phyloP scores from a whole-genome alignment of 2,329 filamentous ascomycete genomes.

The Stagonosporopsis rhizophila region DNA sequence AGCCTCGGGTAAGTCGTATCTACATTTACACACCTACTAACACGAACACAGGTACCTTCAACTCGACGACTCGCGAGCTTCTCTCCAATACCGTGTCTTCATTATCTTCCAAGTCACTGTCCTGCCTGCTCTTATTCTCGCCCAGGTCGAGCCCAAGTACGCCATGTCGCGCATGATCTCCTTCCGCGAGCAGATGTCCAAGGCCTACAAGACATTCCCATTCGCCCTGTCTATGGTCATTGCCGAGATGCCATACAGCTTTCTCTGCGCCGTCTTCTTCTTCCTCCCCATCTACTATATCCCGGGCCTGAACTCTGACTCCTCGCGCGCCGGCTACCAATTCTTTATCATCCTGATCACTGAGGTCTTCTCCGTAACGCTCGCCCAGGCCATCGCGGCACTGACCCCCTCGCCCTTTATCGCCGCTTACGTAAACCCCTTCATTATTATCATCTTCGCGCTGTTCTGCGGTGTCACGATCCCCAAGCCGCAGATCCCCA shows the following conservation, averaged over 20 bases:
- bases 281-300: conserved; percentile 87
- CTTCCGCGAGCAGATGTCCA: conserved; percentile 84
- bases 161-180: conserved; percentile 80
- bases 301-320: conserved; percentile 71
- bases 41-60: conserved; percentile 61
- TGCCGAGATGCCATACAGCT: conserved; percentile 83
- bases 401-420: conserved; percentile 82
- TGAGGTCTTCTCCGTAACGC: conserved; percentile 81
- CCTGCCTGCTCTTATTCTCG: conserved; percentile 80
- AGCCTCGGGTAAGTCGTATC: not conserved
- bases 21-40: not conserved
- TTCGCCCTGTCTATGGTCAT: conserved; percentile 81
- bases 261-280: conserved; percentile 81
- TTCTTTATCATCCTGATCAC: conserved; percentile 86
- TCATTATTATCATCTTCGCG: conserved; percentile 70
- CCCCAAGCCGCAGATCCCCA: conserved; percentile 76
- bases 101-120: conserved; percentile 90
- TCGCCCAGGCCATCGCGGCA: conserved; percentile 76
- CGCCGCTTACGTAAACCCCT: conserved; percentile 77
- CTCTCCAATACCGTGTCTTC: conserved; percentile 85
- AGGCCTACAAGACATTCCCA: conserved; percentile 83
- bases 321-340: conserved; percentile 78
- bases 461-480: conserved; percentile 90
- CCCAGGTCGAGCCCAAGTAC: conserved; percentile 85
- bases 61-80: conserved; percentile 75